Evolutionary conservation across 805 yeast genomes (phyloP), one percentile per base, ranked within the genome.

Genomic region (Cyberlindnera meyerae): DNA sequence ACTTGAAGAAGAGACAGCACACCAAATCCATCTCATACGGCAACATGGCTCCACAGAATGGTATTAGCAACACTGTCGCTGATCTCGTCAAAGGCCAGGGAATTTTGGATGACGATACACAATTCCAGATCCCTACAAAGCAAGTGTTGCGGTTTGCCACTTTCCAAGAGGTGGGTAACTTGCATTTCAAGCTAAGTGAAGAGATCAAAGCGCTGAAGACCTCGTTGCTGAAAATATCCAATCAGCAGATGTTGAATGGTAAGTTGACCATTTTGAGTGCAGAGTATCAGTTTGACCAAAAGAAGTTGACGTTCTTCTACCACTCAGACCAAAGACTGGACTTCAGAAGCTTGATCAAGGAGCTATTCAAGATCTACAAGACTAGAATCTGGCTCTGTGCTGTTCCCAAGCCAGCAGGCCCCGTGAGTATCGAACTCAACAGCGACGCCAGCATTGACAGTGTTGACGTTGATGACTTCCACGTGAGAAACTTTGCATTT

Each of bases 381-480:
- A 82, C 89, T 0, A 67, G 90, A 51, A 82, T 82, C 45, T 84
- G 94, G 93, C 63, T 84, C 60, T 81, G 89, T 66, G 89, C 93
- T 2, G 44, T 34, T 14, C 45, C 48, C 7, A 33, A 18, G n/a
- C 43, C 45, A 8, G n/a, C 17, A 2, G 36, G 33, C 6, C 20
- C 24, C 3, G 21, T 37, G 31, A n/a, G 21, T 4, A 13, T 18
- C 16, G 43, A 40, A 15, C 11, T 39, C 18, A 42, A 40, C 20
- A 37, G 25, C 17, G 42, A 43, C 6, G 41, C 34, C 11, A 29
- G 38, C 11, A 29, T 51, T 12, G 54, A 52, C 27, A 30, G 29
- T 7, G 32, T 46, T 18, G 32, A 32, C 12, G 33, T 34, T 29
- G 52, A 52, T 35, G 50, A 50, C n/a, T 54, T 52, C 48, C 58